A percentile compares a stretch with the other conserved stretches of the same genome.
These are phyloP conservation scores for Musa itinerans DNA, from an alignment of 176 grass and related monocot genomes.

Conservation along the genomic window DNA sequence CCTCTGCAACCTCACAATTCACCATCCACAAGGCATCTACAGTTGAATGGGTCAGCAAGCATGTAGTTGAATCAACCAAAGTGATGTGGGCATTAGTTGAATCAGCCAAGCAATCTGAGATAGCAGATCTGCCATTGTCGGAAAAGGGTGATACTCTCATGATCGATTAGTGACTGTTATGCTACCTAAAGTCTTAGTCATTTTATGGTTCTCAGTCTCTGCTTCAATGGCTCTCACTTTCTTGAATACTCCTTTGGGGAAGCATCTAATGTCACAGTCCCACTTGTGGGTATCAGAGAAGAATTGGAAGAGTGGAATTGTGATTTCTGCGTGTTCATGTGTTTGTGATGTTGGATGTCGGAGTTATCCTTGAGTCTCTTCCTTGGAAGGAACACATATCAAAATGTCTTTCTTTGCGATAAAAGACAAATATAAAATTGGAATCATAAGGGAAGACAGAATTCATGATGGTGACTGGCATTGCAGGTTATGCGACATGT, in stretches of 20 bases:
- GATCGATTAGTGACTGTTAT: not conserved
- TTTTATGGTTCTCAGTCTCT: not conserved
- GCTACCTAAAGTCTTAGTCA: not conserved
- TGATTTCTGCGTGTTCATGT: not conserved
- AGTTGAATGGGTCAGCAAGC: not conserved
- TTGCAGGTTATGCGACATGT: too few species aligned
- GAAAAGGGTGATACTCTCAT: not conserved
- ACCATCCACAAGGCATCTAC: not conserved
- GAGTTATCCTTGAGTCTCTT: not conserved
- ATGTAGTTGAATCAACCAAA: not conserved
- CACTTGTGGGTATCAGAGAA: not conserved
- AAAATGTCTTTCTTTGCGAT: not conserved
- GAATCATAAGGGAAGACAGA: too few species aligned
- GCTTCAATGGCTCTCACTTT: not conserved
- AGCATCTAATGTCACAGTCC: not conserved
- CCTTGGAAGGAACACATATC: not conserved
- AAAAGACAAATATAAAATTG: not conserved
- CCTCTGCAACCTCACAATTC: not conserved
- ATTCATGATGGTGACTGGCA: too few species aligned
- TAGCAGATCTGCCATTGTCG: not conserved
- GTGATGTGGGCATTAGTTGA: not conserved
- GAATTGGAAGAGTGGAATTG: not conserved
- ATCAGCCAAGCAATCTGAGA: not conserved
- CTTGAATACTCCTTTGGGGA: not conserved
- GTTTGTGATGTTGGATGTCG: not conserved